Evolutionary conservation across 345 rosid species (phyloP).

Genomic region (Carallia pectinifolia): DNA sequence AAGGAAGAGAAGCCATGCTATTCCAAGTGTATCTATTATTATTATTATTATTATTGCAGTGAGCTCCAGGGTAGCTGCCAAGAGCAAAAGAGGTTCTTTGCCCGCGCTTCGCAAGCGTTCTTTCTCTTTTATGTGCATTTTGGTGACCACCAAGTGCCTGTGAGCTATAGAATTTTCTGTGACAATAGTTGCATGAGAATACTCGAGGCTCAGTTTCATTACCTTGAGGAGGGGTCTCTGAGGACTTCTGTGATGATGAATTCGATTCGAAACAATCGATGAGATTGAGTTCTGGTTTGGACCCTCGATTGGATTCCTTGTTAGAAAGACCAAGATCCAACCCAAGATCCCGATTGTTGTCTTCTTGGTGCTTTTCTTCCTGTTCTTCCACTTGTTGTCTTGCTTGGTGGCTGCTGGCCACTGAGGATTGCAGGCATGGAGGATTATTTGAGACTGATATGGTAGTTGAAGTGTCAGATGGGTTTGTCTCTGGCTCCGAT

Average conservation of each 20-base stretch:
- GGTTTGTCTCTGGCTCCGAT: constrained; percentile 22
- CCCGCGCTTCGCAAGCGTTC: constrained; percentile 30
- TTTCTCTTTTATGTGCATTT: constrained; percentile 37
- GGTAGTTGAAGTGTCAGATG: constrained; percentile 38
- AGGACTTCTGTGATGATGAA: constrained; percentile 24
- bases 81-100: constrained; percentile 36
- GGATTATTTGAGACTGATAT: constrained; percentile 31
- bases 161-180: constrained; percentile 38
- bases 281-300: constrained; percentile 47
- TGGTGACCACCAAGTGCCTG: constrained; percentile 40
- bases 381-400: constrained; percentile 11
- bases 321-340: constrained; percentile 64
- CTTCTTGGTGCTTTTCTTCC: constrained; percentile 6
- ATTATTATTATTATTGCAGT: no score
- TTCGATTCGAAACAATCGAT: constrained; percentile 38
- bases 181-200: constrained; percentile 38
- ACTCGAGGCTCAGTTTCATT: constrained; percentile 37
- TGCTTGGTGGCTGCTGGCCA: not conserved
- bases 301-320: constrained; percentile 34
- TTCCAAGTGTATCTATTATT: constrained; percentile 28
- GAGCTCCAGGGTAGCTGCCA: constrained; percentile 19
- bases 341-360: constrained; percentile 26
- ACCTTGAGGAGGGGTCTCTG: constrained; percentile 26
- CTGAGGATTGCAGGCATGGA: constrained; percentile 12
- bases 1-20: constrained; percentile 72